Conservation (phyloP, 2,329 filamentous ascomycete genomes). For the Emergomyces africanus region DNA sequence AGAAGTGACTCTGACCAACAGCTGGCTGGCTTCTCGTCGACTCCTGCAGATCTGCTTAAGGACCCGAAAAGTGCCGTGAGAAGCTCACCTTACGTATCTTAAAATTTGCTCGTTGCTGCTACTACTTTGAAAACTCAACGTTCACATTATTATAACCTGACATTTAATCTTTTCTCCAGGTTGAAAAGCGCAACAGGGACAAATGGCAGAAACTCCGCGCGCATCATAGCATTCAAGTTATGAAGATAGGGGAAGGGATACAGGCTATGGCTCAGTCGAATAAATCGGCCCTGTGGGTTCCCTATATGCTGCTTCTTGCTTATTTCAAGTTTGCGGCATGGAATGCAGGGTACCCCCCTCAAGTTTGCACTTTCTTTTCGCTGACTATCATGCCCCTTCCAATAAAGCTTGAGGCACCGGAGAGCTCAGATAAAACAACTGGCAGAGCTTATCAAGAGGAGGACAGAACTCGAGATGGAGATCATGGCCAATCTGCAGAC, state of each 20-base stretch:
- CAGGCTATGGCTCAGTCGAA: slow-evolving; percentile 2
- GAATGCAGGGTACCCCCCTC: neutral
- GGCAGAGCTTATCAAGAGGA: slow-evolving; percentile 8
- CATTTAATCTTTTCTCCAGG: slow-evolving; percentile 1
- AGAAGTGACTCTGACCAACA: slow-evolving; percentile 1
- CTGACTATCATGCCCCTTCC: neutral
- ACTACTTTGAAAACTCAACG: neutral
- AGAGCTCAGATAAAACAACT: slow-evolving; percentile 8
- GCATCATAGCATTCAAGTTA: slow-evolving; percentile 9
- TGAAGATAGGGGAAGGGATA: slow-evolving; percentile 8
- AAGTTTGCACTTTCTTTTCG: neutral
- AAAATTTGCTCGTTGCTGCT: neutral
- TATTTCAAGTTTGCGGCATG: too few relatives aligned
- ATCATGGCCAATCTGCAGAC: slow-evolving; percentile 7
- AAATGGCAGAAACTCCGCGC: slow-evolving; percentile 9
- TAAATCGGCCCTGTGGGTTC: slow-evolving; percentile 6
- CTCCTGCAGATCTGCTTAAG: slow-evolving; percentile 7
- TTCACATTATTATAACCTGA: slow-evolving; percentile 1
- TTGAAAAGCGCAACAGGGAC: slow-evolving; percentile 5
- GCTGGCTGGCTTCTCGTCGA: neutral
- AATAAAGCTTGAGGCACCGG: slow-evolving; percentile 6
- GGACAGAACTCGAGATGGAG: slow-evolving; percentile 10
- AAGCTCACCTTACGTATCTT: neutral
- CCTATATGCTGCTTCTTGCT: neutral
- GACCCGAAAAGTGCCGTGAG: slow-evolving; percentile 11